Percentiles rank a stretch among this genome's conserved stretches.
Conservation (phyloP, 2,329 filamentous ascomycete genomes). For the Aspergillus puulaauensis region DNA sequence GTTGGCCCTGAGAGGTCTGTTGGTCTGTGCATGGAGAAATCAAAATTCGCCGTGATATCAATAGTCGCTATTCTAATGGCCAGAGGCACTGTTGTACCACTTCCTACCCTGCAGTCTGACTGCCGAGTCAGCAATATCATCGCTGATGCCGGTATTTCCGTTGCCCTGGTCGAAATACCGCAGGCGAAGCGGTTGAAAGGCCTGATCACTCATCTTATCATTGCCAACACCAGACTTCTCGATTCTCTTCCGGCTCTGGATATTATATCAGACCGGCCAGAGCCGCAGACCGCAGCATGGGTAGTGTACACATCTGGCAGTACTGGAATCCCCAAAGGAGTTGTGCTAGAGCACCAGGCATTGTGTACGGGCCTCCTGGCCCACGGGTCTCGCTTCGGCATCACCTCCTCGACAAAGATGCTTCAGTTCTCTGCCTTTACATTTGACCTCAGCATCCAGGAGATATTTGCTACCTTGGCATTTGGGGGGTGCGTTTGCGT, state of each 20-base stretch:
- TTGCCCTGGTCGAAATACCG: background rate
- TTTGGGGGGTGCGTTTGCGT: background rate
- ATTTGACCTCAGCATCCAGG: background rate
- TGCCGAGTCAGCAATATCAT: background rate
- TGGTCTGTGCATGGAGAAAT: too few relatives aligned
- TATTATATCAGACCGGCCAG: too few relatives aligned
- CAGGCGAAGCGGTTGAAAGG: background rate
- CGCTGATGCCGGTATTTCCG: background rate
- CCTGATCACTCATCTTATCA: background rate
- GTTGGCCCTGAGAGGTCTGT: too few relatives aligned
- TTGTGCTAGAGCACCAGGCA: background rate
- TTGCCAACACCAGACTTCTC: background rate
- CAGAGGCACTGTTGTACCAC: background rate
- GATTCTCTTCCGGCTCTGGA: background rate
- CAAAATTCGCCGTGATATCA: too few relatives aligned
- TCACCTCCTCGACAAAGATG: background rate
- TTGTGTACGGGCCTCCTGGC: background rate
- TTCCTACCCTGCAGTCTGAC: background rate
- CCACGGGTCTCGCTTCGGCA: background rate
- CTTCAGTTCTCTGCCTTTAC: background rate
- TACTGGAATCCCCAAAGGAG: background rate
- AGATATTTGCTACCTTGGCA: background rate
- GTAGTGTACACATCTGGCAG: background rate
- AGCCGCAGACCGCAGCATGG: background rate
- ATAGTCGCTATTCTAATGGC: too few relatives aligned